Base-by-base conservation (phyloP, 2,329 filamentous ascomycete species). In the Cladosporium velox region DNA sequence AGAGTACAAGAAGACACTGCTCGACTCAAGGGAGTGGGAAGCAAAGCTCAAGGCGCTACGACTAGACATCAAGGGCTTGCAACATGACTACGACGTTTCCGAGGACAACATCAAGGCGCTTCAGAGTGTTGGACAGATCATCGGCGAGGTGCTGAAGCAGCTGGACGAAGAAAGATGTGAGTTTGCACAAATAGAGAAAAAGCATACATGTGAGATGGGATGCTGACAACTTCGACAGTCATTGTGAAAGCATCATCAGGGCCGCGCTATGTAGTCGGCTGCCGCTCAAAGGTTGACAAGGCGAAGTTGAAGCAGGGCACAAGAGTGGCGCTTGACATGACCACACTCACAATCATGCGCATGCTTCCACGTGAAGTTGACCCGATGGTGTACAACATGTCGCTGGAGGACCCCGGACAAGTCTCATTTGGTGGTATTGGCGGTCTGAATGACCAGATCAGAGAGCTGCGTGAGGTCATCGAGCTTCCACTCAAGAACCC, bases 101-200 rank as follows among this genome's bases (percentile, higher is more conserved):
- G 95, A 99, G 79, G 96, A 99, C 72, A 98, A 98, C 83, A 98
- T 99, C 85, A 99, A 99, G 85, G 95, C 95, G 72, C 84, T 99
- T 76, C 95, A 99, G 84, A 98, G 95, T 79, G 95, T 99, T 65
- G 95, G 95, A 60, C 95, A 99, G 83, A 99, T 99, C 80, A 98
- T 99, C 79, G 95, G 95, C 74, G 95, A 99, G 82, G 96, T 99
- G 68, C 83, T 99, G 77, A 99, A 99, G 85, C 96, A 99, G 84
- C 86, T 99, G 70, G 95, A 99, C 77, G 95, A 99, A 75, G 96
- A 99, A 85, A 86, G 95, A 89, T 99, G 94, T 97, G 84, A 79
- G 91, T 83, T 34, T 35, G 24, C 41, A 15, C 34, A 34, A 21
- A 28, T 21, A 63, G 26, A 3, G n/a, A 12, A 7, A 21, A 2